Base-by-base conservation (phyloP, 345 rosid genomes). In the Firmiana major region DNA sequence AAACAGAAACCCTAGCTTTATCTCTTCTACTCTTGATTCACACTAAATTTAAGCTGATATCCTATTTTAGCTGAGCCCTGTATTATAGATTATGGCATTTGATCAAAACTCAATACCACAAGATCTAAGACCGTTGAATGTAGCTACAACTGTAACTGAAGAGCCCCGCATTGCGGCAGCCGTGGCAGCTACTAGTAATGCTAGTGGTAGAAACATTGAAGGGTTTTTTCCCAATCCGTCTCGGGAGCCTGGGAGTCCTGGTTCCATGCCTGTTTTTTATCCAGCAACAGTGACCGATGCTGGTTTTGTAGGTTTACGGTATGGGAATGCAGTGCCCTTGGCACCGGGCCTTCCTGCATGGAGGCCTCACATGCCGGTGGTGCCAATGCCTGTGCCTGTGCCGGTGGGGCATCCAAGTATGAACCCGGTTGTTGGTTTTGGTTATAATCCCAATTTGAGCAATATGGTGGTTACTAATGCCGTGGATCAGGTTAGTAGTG, bases 81-180 rank as follows among this genome's bases (percentile, higher is more conserved):
- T 63, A 13, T 62, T 63, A 51, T 59, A 71, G 58, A 26, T 46
- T 40, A 90, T 91, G 93, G 97, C 90, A 59, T 87, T 85, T 84
- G 97, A 91, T 85, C 91, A 86, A 34, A 87, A 78, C 77, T 82
- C 84, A 5, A 54, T 79, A 2, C 86, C 89, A 4, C 81, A 80
- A 40, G 93, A 90, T 74, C 86, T 80, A 22, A 77, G 86, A 64
- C 92, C 86, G 10, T 45, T 87, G 59, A 84, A 86, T 75, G 71
- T 86, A 58, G 81, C 89, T 64, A 78, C 79, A 54, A 75, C 74
- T 28, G 16, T 77, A 8, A 42, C 85, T 1, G 91, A 92, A 64
- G 93, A 91, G 79, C 80, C 90, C 76, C 87, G 79, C 85, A 76
- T 83, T 84, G 82, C 76, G 9, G 83, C 77, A 24, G 73, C 31